Evolutionary conservation across 2,329 filamentous ascomycete species (phyloP).

Genomic region (Phialemoniopsis sp.): DNA sequence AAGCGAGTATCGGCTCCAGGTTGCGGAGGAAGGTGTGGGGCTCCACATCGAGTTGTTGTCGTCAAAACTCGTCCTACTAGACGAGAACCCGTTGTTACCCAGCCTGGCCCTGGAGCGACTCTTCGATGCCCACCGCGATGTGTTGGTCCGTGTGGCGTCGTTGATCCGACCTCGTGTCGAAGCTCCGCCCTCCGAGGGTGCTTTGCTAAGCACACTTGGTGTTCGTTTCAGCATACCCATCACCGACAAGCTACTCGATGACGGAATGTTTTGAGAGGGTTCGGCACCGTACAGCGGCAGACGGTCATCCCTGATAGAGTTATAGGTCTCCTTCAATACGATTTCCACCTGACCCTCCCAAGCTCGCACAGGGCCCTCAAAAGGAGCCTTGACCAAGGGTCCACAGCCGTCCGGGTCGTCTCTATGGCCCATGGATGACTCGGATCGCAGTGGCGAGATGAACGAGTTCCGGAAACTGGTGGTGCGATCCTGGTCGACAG

Average conservation of each 20-base stretch:
- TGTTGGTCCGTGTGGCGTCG: slow-evolving; percentile 48
- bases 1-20: slow-evolving; percentile 91
- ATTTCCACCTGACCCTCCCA: slow-evolving; percentile 89
- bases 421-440: slow-evolving; percentile 31
- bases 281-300: slow-evolving; percentile 79
- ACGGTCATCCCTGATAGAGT: slow-evolving; percentile 81
- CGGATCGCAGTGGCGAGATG: slow-evolving; percentile 41
- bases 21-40: slow-evolving; percentile 78
- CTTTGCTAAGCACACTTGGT: slow-evolving; percentile 88
- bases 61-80: slow-evolving; percentile 90
- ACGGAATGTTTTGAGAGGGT: slow-evolving; percentile 29
- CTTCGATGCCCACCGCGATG: slow-evolving; percentile 78
- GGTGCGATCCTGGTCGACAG: slow-evolving; percentile 31
- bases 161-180: slow-evolving; percentile 67
- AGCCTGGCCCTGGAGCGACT: slow-evolving; percentile 78
- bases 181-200: slow-evolving; percentile 75
- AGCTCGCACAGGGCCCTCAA: slow-evolving; percentile 67
- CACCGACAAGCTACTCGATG: slow-evolving; percentile 61
- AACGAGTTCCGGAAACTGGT: slow-evolving; percentile 44
- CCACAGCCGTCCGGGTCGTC: slow-evolving; percentile 57
- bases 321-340: slow-evolving; percentile 90
- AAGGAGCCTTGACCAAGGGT: slow-evolving; percentile 72
- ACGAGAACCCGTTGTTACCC: slow-evolving; percentile 76
- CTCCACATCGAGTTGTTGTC: slow-evolving; percentile 90
- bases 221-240: slow-evolving; percentile 76